These are phyloP conservation scores for Entrophospora sp. DNA, from an alignment of 192 early-diverging fungal species.

Conservation along the genomic window DNA sequence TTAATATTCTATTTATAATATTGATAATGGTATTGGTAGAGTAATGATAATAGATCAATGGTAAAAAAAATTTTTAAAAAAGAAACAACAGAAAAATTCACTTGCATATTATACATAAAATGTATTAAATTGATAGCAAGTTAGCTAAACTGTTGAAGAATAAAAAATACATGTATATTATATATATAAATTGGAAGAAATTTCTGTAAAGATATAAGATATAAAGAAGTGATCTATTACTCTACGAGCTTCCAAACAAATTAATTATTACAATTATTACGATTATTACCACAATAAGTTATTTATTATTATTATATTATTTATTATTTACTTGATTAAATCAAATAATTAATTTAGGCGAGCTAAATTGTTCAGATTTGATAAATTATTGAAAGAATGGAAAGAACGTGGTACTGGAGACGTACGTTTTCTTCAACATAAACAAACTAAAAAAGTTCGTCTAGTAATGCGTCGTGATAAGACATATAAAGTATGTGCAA, in stretches of 20 bases:
- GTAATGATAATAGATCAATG: neutral
- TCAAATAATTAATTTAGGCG: conserved; percentile 48
- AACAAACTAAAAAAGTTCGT: conserved; percentile 79
- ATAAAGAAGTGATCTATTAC: neutral
- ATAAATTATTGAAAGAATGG: conserved; percentile 88
- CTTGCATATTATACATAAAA: neutral
- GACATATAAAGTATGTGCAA: conserved; percentile 98
- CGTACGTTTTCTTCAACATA: conserved; percentile 92
- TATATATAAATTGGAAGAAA: conserved; percentile 5
- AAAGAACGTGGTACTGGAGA: conserved; percentile 99
- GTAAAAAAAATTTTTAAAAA: neutral
- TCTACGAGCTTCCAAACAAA: conserved; percentile 16
- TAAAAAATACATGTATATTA: too few species aligned
- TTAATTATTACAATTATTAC: neutral
- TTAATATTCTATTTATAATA: too few species aligned
- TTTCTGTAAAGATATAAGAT: neutral
- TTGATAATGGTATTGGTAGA: neutral
- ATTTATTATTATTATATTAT: neutral
- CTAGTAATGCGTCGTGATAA: conserved; percentile 99
- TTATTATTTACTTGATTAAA: neutral
- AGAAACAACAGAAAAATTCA: neutral
- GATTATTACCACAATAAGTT: neutral
- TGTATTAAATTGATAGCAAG: neutral
- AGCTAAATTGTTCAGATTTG: conserved; percentile 97
- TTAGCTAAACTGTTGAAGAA: conserved; percentile 21